Conservation (phyloP, 202 grass and related monocot species). For the Zizania palustris region DNA sequence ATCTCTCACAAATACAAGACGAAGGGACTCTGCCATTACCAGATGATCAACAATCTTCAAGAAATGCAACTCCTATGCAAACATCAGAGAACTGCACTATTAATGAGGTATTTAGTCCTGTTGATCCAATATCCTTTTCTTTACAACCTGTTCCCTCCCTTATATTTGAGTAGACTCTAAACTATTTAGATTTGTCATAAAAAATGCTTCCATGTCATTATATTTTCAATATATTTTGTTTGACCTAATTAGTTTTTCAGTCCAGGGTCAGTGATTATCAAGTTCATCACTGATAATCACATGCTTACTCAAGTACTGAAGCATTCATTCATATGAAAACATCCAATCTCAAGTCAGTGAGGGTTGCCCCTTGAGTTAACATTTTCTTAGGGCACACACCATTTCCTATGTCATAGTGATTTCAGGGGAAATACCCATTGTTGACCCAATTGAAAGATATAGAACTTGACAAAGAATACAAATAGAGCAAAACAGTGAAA, state of each 20-base stretch:
- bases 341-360: constrained; percentile 7
- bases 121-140: constrained; percentile 29
- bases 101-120: constrained; percentile 44
- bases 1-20: constrained; percentile 27
- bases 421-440: not conserved
- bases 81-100: constrained; percentile 5
- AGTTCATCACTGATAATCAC: not conserved
- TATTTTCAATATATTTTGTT: too few species aligned
- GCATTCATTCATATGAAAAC: not conserved
- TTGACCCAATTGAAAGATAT: constrained; percentile 16
- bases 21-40: constrained; percentile 38
- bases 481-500: constrained; percentile 20
- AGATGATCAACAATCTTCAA: constrained; percentile 40
- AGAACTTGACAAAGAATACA: not conserved
- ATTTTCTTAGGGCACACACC: not conserved
- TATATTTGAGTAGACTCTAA: not conserved
- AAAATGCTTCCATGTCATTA: too few species aligned
- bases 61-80: constrained; percentile 18
- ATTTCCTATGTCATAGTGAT: not conserved
- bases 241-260: not conserved
- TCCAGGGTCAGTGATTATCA: not conserved
- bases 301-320: constrained; percentile 8
- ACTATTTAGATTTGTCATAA: constrained; percentile 8
- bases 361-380: not conserved
- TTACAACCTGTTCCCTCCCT: constrained; percentile 3